Percentiles rank a stretch among this genome's conserved stretches.
phyloP scores from a whole-genome alignment of 73 alveolate species.

The Paramecium pentaurelia region DNA sequence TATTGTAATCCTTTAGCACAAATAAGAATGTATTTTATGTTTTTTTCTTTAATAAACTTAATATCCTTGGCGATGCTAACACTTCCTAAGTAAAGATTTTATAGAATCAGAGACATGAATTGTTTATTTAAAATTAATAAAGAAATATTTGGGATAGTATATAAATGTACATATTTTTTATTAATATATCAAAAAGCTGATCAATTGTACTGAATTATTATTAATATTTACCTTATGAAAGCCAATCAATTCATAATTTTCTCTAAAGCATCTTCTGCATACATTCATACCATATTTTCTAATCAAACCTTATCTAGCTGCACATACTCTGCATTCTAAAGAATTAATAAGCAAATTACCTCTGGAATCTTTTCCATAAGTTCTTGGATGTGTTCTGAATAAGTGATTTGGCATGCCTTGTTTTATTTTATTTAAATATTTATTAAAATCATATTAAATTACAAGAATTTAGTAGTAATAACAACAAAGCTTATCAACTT shows the following conservation, averaged over 20 bases:
- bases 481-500: not conserved
- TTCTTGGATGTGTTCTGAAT: constrained; percentile 93
- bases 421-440: constrained; percentile 25
- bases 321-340: constrained; percentile 89
- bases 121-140: not conserved
- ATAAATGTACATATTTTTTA: not conserved
- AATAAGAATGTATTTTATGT: not conserved
- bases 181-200: not conserved
- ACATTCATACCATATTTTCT: constrained; percentile 90
- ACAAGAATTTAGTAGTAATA: not conserved
- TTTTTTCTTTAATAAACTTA: not conserved
- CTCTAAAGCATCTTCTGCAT: constrained; percentile 97
- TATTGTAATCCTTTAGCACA: not conserved
- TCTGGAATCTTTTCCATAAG: constrained; percentile 94
- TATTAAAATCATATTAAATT: constrained; percentile 27
- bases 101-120: not conserved
- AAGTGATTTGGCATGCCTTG: constrained; percentile 79
- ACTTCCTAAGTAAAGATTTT: not conserved
- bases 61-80: not conserved
- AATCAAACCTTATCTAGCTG: constrained; percentile 89
- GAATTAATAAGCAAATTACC: not conserved
- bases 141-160: not conserved
- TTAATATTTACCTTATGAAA: constrained; percentile 69
- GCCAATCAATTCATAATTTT: constrained; percentile 84
- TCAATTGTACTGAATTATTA: not conserved